These are phyloP conservation scores for Handroanthus guayacan DNA, from an alignment of 257 asterid species.

Conservation along the genomic window DNA sequence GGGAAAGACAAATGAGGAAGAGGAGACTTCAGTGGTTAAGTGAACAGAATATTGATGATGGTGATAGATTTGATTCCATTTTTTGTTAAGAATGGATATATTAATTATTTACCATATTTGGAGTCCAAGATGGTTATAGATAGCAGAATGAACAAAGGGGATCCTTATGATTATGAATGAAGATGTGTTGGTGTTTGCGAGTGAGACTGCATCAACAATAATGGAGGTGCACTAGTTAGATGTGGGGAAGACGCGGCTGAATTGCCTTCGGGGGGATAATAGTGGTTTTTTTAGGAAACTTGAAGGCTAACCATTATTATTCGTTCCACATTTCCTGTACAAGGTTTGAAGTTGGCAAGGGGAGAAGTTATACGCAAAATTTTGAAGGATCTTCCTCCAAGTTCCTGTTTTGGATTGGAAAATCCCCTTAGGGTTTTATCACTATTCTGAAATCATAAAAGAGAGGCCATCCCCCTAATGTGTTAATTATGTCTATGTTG, in stretches of 20 bases:
- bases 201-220: conserved; percentile 3
- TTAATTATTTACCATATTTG: background rate
- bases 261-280: no score
- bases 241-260: conserved; percentile 1
- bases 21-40: background rate
- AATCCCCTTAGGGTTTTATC: no score
- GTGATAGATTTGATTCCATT: conserved; percentile 1
- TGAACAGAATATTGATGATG: background rate
- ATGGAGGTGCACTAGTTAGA: background rate
- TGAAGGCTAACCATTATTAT: background rate
- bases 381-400: background rate
- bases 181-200: background rate
- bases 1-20: background rate
- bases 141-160: background rate
- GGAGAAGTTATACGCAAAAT: background rate
- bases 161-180: conserved; percentile 1
- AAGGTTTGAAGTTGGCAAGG: background rate
- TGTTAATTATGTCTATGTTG: background rate
- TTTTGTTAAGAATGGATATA: background rate
- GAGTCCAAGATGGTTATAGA: background rate
- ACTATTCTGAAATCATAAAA: background rate
- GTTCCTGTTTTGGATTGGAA: background rate
- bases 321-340: background rate
- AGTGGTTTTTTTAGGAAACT: no score
- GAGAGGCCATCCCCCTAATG: background rate